Evolutionary conservation across 2,329 filamentous ascomycete genomes (phyloP).

Genomic region (Ophiostoma sp.): DNA sequence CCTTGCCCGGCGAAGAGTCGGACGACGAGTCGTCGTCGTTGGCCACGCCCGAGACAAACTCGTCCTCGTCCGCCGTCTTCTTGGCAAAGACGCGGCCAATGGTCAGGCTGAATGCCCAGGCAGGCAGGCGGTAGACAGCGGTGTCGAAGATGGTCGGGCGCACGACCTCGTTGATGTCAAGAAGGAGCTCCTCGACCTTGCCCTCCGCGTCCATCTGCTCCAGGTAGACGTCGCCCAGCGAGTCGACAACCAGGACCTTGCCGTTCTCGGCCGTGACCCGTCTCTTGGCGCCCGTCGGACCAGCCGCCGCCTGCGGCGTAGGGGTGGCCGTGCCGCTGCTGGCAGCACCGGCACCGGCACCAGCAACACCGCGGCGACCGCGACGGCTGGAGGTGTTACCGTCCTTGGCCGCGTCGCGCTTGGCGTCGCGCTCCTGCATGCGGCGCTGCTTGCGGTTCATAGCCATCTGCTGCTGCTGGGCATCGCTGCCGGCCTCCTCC

Average conservation of each 20-base stretch:
- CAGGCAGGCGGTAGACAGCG: conserved; percentile 70
- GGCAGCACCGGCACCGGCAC: conserved; percentile 32
- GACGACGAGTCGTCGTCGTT: conserved; percentile 31
- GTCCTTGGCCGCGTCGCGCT: conserved; percentile 57
- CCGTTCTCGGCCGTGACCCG: conserved; percentile 90
- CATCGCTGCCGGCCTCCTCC: conserved; percentile 34
- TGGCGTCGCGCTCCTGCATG: conserved; percentile 78
- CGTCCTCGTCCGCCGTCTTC: conserved; percentile 35
- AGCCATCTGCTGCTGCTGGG: conserved; percentile 42
- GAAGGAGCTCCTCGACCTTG: conserved; percentile 71
- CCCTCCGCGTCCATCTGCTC: conserved; percentile 88
- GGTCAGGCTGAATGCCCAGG: conserved; percentile 61
- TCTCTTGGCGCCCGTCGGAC: conserved; percentile 71
- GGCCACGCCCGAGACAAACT: conserved; percentile 35
- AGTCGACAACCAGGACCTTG: conserved; percentile 89
- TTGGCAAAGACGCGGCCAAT: conserved; percentile 46
- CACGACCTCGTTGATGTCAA: conserved; percentile 81
- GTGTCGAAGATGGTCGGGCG: conserved; percentile 76
- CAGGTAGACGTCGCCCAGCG: conserved; percentile 86
- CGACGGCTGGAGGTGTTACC: conserved; percentile 40
- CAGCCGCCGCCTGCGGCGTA: conserved; percentile 37
- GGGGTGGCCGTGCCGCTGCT: conserved; percentile 31
- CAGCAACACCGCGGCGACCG: conserved; percentile 32
- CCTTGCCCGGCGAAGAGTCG: conserved; percentile 46
- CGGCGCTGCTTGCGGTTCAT: conserved; percentile 84